Conservation (phyloP, 305 asterid genomes). For the Fraxinus greggii region DNA sequence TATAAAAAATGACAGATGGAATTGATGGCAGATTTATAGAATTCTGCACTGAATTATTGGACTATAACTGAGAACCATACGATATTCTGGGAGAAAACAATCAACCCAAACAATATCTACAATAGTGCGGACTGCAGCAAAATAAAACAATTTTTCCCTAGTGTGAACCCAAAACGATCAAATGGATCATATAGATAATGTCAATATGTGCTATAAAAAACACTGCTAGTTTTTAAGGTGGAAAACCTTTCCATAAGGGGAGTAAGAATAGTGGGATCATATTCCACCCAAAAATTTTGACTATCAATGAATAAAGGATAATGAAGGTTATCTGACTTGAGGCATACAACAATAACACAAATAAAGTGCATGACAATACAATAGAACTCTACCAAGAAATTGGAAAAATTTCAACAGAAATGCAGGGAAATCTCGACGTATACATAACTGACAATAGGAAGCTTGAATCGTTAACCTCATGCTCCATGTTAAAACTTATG, state of each 20-base stretch:
- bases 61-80: not conserved
- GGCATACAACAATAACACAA: not conserved
- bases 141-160: not conserved
- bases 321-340: not conserved
- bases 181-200: not conserved
- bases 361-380: not conserved
- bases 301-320: not conserved
- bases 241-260: not conserved
- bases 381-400: not conserved
- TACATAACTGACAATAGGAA: not conserved
- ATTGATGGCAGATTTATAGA: not conserved
- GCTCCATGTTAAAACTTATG: not conserved
- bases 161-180: not conserved
- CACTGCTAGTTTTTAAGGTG: not conserved
- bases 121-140: not conserved
- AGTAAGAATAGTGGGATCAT: not conserved
- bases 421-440: not conserved
- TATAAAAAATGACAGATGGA: not conserved
- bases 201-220: not conserved
- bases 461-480: not conserved
- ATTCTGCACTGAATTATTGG: not conserved
- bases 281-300: not conserved
- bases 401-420: not conserved
- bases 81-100: not conserved
- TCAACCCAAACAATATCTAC: not conserved